A percentile compares a stretch with the other conserved stretches of the same genome.
Evolutionary conservation across 2,329 filamentous ascomycete genomes (phyloP).

Genomic region (Cytospora schulzeri): DNA sequence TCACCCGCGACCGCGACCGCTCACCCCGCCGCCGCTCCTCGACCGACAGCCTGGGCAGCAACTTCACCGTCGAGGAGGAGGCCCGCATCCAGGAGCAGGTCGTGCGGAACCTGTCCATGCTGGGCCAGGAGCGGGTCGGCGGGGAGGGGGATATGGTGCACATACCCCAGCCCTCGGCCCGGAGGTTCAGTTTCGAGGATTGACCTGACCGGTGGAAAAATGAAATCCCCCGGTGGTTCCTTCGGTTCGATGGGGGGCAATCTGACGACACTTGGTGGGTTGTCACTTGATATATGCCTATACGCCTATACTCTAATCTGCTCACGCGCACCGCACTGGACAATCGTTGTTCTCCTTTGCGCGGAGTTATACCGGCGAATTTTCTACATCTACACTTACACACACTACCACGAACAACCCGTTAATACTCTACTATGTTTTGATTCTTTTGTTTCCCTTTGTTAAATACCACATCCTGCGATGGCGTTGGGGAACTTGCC

Average conservation of each 20-base stretch:
- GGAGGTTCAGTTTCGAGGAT: slow-evolving; percentile 56
- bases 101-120: slow-evolving; percentile 26
- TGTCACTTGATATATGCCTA: no score
- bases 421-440: neutral
- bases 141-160: slow-evolving; percentile 50
- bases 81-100: slow-evolving; percentile 31
- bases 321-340: no score
- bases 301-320: no score
- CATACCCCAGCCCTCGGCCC: slow-evolving; percentile 52
- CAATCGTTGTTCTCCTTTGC: no score
- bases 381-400: neutral
- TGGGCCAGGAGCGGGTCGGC: slow-evolving; percentile 47
- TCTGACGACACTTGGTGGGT: no score
- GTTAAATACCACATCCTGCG: slow-evolving; percentile 9
- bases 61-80: slow-evolving; percentile 59
- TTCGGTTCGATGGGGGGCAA: no score
- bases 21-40: slow-evolving; percentile 33
- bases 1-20: slow-evolving; percentile 34
- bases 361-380: no score
- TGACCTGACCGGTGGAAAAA: neutral
- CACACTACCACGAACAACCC: neutral
- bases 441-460: neutral
- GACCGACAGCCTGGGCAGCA: slow-evolving; percentile 56
- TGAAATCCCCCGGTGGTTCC: neutral
- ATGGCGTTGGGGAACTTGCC: slow-evolving; percentile 10